A percentile compares a stretch with the other conserved stretches of the same genome.
phyloP scores from a whole-genome alignment of 148 eudicot genomes.

The Rhododendron henanense region DNA sequence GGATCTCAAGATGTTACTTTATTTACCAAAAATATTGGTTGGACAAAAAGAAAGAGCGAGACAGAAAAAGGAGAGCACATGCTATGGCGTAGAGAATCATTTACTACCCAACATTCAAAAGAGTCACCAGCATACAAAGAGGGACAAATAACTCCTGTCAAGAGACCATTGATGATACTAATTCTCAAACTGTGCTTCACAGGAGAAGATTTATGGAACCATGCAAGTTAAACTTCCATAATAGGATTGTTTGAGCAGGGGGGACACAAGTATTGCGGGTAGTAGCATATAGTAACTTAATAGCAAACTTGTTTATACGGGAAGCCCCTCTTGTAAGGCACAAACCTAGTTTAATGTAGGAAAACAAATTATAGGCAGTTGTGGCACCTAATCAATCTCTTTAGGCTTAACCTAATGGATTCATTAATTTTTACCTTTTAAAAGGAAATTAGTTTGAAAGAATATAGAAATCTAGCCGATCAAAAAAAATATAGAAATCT shows the following conservation, averaged over 20 bases:
- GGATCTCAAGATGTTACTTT: neutral
- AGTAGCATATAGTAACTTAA: too few relatives aligned
- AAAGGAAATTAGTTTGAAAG: neutral
- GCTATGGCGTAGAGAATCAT: neutral
- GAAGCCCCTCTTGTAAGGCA: neutral
- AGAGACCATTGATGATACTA: neutral
- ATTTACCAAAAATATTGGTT: neutral
- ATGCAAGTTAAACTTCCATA: neutral
- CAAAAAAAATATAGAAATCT: too few relatives aligned
- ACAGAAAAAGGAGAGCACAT: neutral
- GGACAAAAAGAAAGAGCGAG: neutral
- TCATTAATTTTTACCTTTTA: neutral
- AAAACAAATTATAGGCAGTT: too few relatives aligned
- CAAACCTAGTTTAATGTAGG: neutral
- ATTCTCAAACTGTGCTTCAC: neutral
- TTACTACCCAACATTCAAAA: neutral
- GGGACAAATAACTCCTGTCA: neutral
- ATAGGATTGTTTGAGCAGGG: neutral
- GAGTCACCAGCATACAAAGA: neutral
- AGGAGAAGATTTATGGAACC: neutral
- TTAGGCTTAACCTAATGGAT: neutral
- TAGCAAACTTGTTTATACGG: neutral
- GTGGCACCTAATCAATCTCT: too few relatives aligned
- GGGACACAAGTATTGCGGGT: neutral
- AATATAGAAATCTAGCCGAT: neutral